Base-by-base conservation (phyloP, 1,139 yeast species). In the Geotrichum macrosporum region DNA sequence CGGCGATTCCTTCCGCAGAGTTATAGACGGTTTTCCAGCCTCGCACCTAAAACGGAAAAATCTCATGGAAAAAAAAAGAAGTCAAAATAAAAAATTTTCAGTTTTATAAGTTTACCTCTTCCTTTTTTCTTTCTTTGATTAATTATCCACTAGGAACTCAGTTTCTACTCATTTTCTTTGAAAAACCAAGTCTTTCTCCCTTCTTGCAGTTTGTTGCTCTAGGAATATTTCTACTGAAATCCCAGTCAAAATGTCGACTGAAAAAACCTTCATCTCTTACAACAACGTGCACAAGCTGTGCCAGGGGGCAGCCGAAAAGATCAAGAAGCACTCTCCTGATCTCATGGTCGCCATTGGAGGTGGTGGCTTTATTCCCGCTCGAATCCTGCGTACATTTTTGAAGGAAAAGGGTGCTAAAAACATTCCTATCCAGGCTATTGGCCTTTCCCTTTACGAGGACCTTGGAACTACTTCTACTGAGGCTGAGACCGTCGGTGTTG, bases 321-420 rank as follows among this genome's bases (percentile, higher is more conserved):
- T 88, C 61, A 77, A 84, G 65, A 74, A 72, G 40, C 81, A 77
- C 66, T 77, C 81, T 61, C 96, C 96, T 24, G 92, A 85, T 67
- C 74, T 87, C 56, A 87, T 89, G 69, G 81, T 89, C 53, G 96
- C 96, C 58, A 86, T 89, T 61, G 77, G 84, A 61, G 95, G 95
- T 54, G 95, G 97, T 60, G 97, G 97, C 4, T 84, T 89, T 68
- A 89, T 89, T 53, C 97, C 97, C 15, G 96, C 97, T 24, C 79
- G 97, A 65, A 89, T 89, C 70, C 77, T 89, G 60, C 79, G 97
- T 66, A 81, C 96, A 0, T 89, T 89, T 69, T 73, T 89, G 60
- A 88, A 87, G 68, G 81, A 81, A 55, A 84, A 84, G 46, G 95
- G 94, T 50, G 77, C 84, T 55, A 88, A 92, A 59, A 88, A 87